Evolutionary conservation across 2,329 filamentous ascomycete genomes (phyloP), one percentile per base, ranked within the genome.

Genomic region (Exophiala bonariae): DNA sequence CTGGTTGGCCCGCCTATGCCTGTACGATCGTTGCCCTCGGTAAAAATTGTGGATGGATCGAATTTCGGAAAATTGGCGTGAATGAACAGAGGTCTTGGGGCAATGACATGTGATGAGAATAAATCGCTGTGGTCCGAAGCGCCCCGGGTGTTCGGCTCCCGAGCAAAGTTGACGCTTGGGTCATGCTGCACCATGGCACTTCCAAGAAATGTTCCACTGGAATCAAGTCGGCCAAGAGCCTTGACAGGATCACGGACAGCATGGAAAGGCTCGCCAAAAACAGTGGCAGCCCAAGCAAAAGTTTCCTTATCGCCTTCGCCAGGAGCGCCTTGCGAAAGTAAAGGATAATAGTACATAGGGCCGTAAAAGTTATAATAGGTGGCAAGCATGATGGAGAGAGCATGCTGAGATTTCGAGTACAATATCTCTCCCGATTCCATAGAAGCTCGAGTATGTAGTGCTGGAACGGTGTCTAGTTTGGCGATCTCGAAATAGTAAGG

Each of bases 281-380:
- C 70, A n/a, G 69, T 55, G 5, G 73, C 73, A 1, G 71, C 73
- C 40, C 68, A 68, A 8, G 71, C 52, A 46, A 76, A 76, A 0
- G 73, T 77, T 50, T 78, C 74, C 57, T 75, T 76, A 60, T 77
- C 74, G 18, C 73, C 73, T 48, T 73, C 63, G 18, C 71, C 72
- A 8, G 61, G 59, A 1, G 65, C 65, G 26, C 67, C 67, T 59
- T 76, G 74, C 18, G 66, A 72, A 20, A 74, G 61, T 3, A 79
- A 59, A 0, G 69, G 69, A 55, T 78, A 80, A 62, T 75, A 81
- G 58, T 71, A 69, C 13, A 65, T 60, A 1, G 77, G 75, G 0
- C 78, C 78, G 61, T 76, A 75, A 59, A 74, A 74, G 63, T 79
- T 80, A 66, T 80, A 80, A 61, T 79, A 80, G 0, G 72, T 65